Evolutionary conservation across 179 eudicot species (phyloP), one percentile per base, ranked within the genome.

Genomic region (Gypsophila paniculata): DNA sequence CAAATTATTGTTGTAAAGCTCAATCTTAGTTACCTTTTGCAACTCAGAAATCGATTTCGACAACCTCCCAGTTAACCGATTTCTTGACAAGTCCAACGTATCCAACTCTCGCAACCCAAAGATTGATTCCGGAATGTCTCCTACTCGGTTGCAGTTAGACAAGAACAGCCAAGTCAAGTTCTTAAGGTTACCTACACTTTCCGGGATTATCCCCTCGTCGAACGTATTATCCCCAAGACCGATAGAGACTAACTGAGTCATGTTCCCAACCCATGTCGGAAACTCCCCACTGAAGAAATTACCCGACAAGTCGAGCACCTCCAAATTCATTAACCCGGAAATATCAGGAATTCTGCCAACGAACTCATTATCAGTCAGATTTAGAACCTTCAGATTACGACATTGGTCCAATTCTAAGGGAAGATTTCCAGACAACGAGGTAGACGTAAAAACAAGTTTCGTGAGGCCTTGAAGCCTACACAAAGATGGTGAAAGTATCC

Each of bases 61-160:
- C 67, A 94, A 78, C 49, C 73, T 72, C 18, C 99, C 99, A 10
- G 89, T 75, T 29, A 94, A 74, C 70, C 76, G 83, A 61, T 94
- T 94, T 19, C 70, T 76, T 17, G 85, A 85, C 17, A 94, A 68
- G 81, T 94, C 99, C 73, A 94, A 66, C 5, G 91, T 86, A 10
- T 74, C 79, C 59, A 94, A 72, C 59, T 79, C 82, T 61, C 66
- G 74, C 66, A 94, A 71, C n/a, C 83, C 90, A 69, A 80, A 94
- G 22, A 91, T 61, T 49, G 92, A 83, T 44, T 88, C 91, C 0
- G 99, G 99, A 17, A 94, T 94, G 58, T 81, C 77, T 0, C 99
- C 96, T 0, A 66, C 78, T 69, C 89, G 72, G 70, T 85, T 77
- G 14, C 84, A 83, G 38, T 82, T 77, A 25, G 85, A 76, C 61